These are phyloP conservation scores for Isoetes taiwanensis DNA, from an alignment of 75 land plant genomes.

Conservation along the genomic window DNA sequence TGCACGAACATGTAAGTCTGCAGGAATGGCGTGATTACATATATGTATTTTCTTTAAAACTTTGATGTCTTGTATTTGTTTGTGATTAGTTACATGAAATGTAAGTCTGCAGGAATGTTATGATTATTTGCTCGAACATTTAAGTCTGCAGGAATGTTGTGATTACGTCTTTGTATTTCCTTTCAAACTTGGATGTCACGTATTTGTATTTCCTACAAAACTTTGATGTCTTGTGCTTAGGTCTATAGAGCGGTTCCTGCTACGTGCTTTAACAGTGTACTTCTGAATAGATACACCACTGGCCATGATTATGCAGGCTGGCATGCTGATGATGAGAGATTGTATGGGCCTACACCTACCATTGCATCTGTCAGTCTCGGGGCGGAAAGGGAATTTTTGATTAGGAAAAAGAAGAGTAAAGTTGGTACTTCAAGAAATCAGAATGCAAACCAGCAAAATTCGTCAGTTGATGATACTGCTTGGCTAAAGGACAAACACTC, in stretches of 20 bases:
- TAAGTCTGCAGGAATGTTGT: too few relatives aligned
- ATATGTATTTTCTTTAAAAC: too few relatives aligned
- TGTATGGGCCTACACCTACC: slow-evolving; percentile 59
- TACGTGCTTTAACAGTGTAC: slow-evolving; percentile 48
- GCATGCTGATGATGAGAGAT: slow-evolving; percentile 80
- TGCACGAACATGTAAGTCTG: too few relatives aligned
- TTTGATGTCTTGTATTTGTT: too few relatives aligned
- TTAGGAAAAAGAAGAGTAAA: slow-evolving; percentile 34
- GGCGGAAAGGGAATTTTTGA: slow-evolving; percentile 61
- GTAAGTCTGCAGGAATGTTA: slow-evolving; percentile 29
- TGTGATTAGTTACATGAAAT: neutral
- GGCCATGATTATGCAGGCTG: slow-evolving; percentile 63
- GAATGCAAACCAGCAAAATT: slow-evolving; percentile 10
- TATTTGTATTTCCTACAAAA: neutral
- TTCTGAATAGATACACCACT: slow-evolving; percentile 50
- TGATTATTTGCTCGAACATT: neutral
- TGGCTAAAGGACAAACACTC: slow-evolving; percentile 28
- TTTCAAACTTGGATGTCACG: neutral
- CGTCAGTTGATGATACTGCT: slow-evolving; percentile 7
- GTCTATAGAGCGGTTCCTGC: slow-evolving; percentile 53
- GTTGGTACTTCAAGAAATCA: neutral
- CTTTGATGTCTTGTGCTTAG: slow-evolving; percentile 13
- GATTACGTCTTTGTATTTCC: neutral
- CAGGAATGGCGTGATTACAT: too few relatives aligned
- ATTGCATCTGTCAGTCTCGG: slow-evolving; percentile 79